Base-by-base conservation (phyloP, 805 yeast genomes). In the Candida hungchunana region DNA sequence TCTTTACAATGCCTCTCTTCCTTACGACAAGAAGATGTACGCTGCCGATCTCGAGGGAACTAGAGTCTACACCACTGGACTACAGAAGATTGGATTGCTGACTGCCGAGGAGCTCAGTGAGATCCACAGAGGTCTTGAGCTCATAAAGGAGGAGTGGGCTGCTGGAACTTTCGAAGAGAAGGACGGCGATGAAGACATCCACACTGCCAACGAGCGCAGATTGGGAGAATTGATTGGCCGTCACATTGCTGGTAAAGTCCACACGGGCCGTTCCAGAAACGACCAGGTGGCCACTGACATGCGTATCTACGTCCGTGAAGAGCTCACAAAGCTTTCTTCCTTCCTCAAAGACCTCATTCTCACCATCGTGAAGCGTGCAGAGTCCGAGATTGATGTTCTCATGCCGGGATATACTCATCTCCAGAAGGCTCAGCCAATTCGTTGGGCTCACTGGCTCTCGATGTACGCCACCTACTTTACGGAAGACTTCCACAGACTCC, bases 361-460 rank as follows among this genome's bases (percentile, higher is more conserved):
- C 43, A 80, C 80, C 14, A 73, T 93, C 48, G 55, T 78, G 28
- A 69, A 69, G 38, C 77, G 99, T 56, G 96, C 95, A 5, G 81
- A 77, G 53, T 59, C 71, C 22, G 99, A 93, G 64, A 84, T 93
- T 41, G 95, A 83, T 51, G 83, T 82, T 14, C 72, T 93, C 56
- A 93, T 93, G 97, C 99, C 99, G 9, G 99, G 99, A 29, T 93
- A 93, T 67, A 93, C 99, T 11, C 99, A 93, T 66, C 69, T 93
- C 59, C 98, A 93, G 71, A 83, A 96, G 60, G 97, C 97, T 2
- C 99, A 65, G 34, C 99, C 99, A n/a, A 93, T 93, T 56, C 78
- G 99, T 66, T 93, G 99, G 99, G 72, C 97, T 1, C 99, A 93
- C 60, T 90, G 97, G 96, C 70, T 93, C 48, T 77, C 90, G 48